Conservation (phyloP, 2,329 filamentous ascomycete species). For the Colletotrichum sublineola region DNA sequence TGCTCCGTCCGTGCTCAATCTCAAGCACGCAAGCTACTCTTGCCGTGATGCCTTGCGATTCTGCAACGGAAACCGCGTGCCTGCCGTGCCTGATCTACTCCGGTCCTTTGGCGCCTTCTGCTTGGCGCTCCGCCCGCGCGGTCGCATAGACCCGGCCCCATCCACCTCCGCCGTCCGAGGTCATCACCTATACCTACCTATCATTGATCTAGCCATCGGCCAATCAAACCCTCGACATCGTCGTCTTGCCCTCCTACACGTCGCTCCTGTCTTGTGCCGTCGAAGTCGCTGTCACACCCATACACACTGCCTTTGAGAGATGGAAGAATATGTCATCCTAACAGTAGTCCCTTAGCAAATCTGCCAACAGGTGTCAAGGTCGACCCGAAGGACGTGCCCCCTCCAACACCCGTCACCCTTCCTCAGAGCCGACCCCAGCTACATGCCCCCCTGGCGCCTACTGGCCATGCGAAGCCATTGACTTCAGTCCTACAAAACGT, state of each 20-base stretch:
- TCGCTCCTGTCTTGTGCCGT: not conserved
- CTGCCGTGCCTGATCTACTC: slow-evolving; percentile 39
- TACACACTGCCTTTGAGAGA: no score
- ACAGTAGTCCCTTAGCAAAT: slow-evolving; percentile 45
- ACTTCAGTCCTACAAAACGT: slow-evolving; percentile 66
- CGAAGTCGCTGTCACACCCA: not conserved
- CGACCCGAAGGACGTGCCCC: slow-evolving; percentile 66
- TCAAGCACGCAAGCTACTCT: slow-evolving; percentile 38
- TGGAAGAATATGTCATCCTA: slow-evolving; percentile 23
- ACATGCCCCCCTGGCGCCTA: slow-evolving; percentile 28
- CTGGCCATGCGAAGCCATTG: slow-evolving; percentile 54
- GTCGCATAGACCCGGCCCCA: slow-evolving; percentile 28
- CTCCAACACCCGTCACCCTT: slow-evolving; percentile 67
- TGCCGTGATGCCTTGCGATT: slow-evolving; percentile 43
- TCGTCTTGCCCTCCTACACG: not conserved
- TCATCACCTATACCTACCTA: not conserved
- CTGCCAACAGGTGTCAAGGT: slow-evolving; percentile 47
- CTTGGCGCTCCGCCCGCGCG: slow-evolving; percentile 30
- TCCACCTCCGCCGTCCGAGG: slow-evolving; percentile 11
- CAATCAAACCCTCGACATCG: slow-evolving; percentile 1
- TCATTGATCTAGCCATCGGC: not conserved
- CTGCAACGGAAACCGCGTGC: slow-evolving; percentile 45
- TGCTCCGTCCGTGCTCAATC: slow-evolving; percentile 11
- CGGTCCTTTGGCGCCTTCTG: slow-evolving; percentile 11
- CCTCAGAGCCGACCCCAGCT: slow-evolving; percentile 57